A percentile compares a stretch with the other conserved stretches of the same genome.
Conservation (phyloP, 805 yeast species). For the Hanseniaspora mollemarum region DNA sequence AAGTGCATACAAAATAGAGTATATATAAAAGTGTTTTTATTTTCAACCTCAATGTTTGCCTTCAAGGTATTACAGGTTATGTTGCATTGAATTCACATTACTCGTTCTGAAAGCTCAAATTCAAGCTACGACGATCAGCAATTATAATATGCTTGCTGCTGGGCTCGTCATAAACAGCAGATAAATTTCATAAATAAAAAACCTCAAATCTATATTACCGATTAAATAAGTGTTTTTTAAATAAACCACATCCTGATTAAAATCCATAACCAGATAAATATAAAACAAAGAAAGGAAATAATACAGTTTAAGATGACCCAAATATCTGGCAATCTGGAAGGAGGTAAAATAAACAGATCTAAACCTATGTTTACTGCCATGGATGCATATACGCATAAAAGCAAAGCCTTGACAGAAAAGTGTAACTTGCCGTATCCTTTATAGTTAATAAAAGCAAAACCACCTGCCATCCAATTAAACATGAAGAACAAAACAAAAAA, state of each 20-base stretch:
- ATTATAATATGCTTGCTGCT: too few relatives aligned
- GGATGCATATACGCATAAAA: slow-evolving; percentile 26
- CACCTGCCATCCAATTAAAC: slow-evolving; percentile 73
- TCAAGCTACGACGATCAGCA: too few relatives aligned
- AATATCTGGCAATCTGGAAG: slow-evolving; percentile 61
- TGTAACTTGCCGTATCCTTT: slow-evolving; percentile 18
- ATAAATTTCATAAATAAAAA: too few relatives aligned
- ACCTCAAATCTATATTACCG: too few relatives aligned
- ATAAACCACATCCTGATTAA: slow-evolving; percentile 5
- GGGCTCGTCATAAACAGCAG: too few relatives aligned
- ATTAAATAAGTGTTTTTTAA: background rate
- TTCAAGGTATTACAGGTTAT: too few relatives aligned
- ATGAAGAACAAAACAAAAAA: slow-evolving; percentile 49
- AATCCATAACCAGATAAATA: slow-evolving; percentile 68
- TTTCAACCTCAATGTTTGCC: too few relatives aligned
- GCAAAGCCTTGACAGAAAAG: background rate
- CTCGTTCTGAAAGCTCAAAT: too few relatives aligned
- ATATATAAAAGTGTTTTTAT: too few relatives aligned
- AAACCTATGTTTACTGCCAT: slow-evolving; percentile 22
- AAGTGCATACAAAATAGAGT: too few relatives aligned
- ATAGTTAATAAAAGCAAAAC: slow-evolving; percentile 44
- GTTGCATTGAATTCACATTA: too few relatives aligned
- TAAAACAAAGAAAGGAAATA: slow-evolving; percentile 65
- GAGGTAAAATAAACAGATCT: slow-evolving; percentile 45
- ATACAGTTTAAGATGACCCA: slow-evolving; percentile 71